Conservation (phyloP, 2,329 filamentous ascomycete species). For the Calonectria pseudoreteaudii region DNA sequence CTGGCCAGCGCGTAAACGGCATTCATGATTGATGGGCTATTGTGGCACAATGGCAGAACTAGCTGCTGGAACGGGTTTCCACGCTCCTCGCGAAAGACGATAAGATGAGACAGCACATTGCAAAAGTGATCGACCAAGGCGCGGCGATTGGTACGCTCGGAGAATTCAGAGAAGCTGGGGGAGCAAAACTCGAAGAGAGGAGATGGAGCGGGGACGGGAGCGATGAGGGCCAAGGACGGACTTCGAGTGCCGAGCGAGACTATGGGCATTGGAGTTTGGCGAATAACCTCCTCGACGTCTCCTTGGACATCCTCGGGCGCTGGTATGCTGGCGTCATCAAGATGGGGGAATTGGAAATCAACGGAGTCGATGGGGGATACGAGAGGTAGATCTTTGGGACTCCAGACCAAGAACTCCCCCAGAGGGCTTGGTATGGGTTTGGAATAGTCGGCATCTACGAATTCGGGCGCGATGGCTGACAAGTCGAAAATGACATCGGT, state of each 20-base stretch:
- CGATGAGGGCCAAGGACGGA: conserved; percentile 43
- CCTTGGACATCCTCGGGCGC: conserved; percentile 37
- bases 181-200: conserved; percentile 62
- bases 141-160: conserved; percentile 64
- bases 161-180: conserved; percentile 69
- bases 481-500: background rate
- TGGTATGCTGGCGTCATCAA: conserved; percentile 34
- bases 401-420: conserved; percentile 33
- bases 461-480: background rate
- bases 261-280: conserved; percentile 31
- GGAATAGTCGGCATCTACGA: conserved; percentile 8
- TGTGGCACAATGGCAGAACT: conserved; percentile 69
- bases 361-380: conserved; percentile 48
- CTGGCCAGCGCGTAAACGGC: conserved; percentile 87
- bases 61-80: conserved; percentile 74
- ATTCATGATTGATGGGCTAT: conserved; percentile 75
- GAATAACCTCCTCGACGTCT: conserved; percentile 46
- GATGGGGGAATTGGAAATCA: conserved; percentile 46
- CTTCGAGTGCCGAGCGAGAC: conserved; percentile 30
- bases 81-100: conserved; percentile 72
- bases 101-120: conserved; percentile 73
- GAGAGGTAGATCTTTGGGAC: conserved; percentile 36
- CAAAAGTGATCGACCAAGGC: conserved; percentile 72
- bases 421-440: conserved; percentile 21
- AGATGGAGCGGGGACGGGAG: conserved; percentile 38